phyloP scores from a whole-genome alignment of 2,329 filamentous ascomycete genomes.

The Alternaria alternata region DNA sequence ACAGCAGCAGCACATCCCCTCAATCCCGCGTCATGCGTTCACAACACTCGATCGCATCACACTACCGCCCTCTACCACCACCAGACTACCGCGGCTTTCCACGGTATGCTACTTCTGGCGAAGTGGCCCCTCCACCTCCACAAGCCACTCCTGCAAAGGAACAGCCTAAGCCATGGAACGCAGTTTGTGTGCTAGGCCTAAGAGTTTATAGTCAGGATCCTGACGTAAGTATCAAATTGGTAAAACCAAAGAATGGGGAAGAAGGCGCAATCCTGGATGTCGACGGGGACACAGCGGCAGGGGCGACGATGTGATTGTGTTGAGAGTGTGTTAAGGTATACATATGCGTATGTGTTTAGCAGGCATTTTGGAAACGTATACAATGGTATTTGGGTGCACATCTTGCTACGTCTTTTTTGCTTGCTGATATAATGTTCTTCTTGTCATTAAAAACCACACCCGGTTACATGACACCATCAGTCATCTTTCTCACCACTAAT shows the following conservation, averaged over 20 bases:
- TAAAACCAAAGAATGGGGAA: slow-evolving; percentile 41
- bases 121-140: background rate
- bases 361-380: background rate
- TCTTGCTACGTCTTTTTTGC: background rate
- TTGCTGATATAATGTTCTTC: background rate
- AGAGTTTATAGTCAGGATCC: slow-evolving; percentile 56
- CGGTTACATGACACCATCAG: background rate
- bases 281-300: slow-evolving; percentile 42
- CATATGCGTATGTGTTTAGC: background rate
- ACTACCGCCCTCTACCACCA: background rate
- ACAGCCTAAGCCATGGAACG: slow-evolving; percentile 62
- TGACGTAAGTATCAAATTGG: slow-evolving; percentile 42
- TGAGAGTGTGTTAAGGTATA: background rate
- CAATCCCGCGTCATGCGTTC: background rate
- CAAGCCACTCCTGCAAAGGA: slow-evolving; percentile 12
- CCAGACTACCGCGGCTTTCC: background rate
- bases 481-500: background rate
- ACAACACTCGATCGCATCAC: background rate
- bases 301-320: slow-evolving; percentile 43
- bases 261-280: slow-evolving; percentile 44
- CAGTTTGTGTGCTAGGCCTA: slow-evolving; percentile 66
- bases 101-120: background rate
- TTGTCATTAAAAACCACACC: background rate
- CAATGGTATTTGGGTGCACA: background rate
- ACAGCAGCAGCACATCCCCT: background rate